phyloP scores from a whole-genome alignment of 305 asterid genomes.

The Fraxinus velutina region DNA sequence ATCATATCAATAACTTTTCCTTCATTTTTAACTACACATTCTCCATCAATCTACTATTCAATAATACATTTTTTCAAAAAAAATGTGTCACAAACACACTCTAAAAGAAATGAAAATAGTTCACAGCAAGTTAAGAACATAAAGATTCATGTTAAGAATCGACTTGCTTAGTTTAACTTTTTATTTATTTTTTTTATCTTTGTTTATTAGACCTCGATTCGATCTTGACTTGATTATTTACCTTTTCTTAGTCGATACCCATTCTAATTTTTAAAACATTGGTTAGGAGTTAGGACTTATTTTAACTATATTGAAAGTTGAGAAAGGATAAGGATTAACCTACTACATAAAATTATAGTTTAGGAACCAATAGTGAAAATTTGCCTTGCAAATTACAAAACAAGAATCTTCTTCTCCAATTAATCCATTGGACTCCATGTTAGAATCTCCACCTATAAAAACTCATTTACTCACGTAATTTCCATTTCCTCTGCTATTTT shows the following conservation, averaged over 20 bases:
- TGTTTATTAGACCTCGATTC: not conserved
- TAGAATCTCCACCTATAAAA: slow-evolving; percentile 19
- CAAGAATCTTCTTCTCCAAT: not conserved
- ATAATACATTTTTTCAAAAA: no score
- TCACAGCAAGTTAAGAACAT: not conserved
- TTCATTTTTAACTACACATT: no score
- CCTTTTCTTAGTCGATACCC: not conserved
- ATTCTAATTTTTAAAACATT: not conserved
- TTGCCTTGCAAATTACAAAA: not conserved
- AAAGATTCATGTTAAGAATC: no score
- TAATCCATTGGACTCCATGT: not conserved
- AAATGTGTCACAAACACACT: no score
- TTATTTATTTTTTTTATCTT: no score
- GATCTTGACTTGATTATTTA: not conserved
- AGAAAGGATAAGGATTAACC: not conserved
- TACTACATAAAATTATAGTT: not conserved
- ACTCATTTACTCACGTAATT: not conserved
- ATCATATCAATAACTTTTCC: no score
- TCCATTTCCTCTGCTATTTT: slow-evolving; percentile 16
- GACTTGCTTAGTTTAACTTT: no score
- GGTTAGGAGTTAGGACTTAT: not conserved
- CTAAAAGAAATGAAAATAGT: no score
- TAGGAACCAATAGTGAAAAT: not conserved
- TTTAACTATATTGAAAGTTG: not conserved
- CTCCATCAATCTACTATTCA: no score